phyloP scores from a whole-genome alignment of 2,329 filamentous ascomycete species.

The Nigrograna mackinnonii region DNA sequence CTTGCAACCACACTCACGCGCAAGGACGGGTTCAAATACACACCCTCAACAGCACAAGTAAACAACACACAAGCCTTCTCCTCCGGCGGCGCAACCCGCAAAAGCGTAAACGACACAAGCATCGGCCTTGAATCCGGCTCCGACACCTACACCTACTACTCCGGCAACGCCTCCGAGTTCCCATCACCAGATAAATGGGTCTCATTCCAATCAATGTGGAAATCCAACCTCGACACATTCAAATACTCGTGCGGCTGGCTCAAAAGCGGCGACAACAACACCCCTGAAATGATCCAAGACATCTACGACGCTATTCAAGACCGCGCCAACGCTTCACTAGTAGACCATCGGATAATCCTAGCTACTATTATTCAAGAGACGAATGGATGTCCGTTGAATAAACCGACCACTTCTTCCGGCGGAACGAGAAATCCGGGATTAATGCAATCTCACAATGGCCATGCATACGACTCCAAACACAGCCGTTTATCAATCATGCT shows the following conservation, averaged over 20 bases:
- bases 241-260: slow-evolving; percentile 19
- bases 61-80: slow-evolving; percentile 29
- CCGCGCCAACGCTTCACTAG: slow-evolving; percentile 14
- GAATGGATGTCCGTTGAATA: slow-evolving; percentile 13
- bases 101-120: slow-evolving; percentile 21
- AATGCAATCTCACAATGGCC: slow-evolving; percentile 27
- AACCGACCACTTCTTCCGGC: slow-evolving; percentile 12
- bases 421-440: slow-evolving; percentile 21
- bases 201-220: slow-evolving; percentile 28
- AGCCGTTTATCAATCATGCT: slow-evolving; percentile 14
- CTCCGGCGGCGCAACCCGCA: slow-evolving; percentile 27
- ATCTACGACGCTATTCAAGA: slow-evolving; percentile 17
- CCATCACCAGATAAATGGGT: slow-evolving; percentile 24
- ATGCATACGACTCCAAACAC: slow-evolving; percentile 18
- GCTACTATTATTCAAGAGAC: slow-evolving; percentile 16
- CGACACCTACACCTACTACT: slow-evolving; percentile 34
- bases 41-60: slow-evolving; percentile 26
- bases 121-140: slow-evolving; percentile 15
- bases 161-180: slow-evolving; percentile 23
- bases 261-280: slow-evolving; percentile 11
- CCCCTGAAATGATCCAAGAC: slow-evolving; percentile 14
- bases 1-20: slow-evolving; percentile 24
- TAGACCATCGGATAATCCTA: slow-evolving; percentile 17
- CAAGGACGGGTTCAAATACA: slow-evolving; percentile 26
- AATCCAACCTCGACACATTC: slow-evolving; percentile 20